Conservation (phyloP, 805 yeast species). For the Yamadazyma sp. region DNA sequence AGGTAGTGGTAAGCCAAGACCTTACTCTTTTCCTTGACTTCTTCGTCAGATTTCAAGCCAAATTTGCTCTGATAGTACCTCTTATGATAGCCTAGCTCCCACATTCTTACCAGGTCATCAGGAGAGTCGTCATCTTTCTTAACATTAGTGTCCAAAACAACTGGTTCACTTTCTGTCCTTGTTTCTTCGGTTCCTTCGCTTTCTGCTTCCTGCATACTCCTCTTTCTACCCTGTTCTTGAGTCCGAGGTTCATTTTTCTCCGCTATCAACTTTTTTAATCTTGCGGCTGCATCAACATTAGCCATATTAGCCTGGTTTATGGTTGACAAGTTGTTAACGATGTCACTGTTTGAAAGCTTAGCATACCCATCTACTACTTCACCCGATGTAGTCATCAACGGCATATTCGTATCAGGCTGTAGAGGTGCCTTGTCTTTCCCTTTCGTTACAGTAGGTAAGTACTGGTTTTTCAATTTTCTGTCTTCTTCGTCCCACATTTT, state of each 20-base stretch:
- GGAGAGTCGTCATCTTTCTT: constrained; percentile 22
- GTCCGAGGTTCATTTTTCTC: constrained; percentile 21
- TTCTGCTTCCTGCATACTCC: constrained; percentile 45
- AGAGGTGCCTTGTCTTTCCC: constrained; percentile 78
- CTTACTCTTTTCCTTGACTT: constrained; percentile 51
- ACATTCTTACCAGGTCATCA: constrained; percentile 61
- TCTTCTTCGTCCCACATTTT: constrained; percentile 49
- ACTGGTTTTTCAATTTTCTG: constrained; percentile 42
- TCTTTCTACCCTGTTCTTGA: constrained; percentile 14
- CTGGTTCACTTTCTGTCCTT: constrained; percentile 15
- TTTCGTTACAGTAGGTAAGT: constrained; percentile 55
- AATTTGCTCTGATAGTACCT: constrained; percentile 83
- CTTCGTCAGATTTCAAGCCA: constrained; percentile 53
- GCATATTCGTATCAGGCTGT: constrained; percentile 67
- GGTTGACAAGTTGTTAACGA: constrained; percentile 61
- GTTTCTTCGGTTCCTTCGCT: constrained; percentile 3
- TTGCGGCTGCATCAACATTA: constrained; percentile 66
- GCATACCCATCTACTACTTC: constrained; percentile 64
- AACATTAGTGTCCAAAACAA: constrained; percentile 15
- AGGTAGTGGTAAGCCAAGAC: constrained; percentile 71
- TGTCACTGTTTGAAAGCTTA: constrained; percentile 65
- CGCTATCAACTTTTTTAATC: constrained; percentile 43
- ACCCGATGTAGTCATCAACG: constrained; percentile 75
- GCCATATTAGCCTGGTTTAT: constrained; percentile 72
- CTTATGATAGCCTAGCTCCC: constrained; percentile 84